phyloP scores from a whole-genome alignment of 73 alveolate species.

The Paramecium tetraurelia region DNA sequence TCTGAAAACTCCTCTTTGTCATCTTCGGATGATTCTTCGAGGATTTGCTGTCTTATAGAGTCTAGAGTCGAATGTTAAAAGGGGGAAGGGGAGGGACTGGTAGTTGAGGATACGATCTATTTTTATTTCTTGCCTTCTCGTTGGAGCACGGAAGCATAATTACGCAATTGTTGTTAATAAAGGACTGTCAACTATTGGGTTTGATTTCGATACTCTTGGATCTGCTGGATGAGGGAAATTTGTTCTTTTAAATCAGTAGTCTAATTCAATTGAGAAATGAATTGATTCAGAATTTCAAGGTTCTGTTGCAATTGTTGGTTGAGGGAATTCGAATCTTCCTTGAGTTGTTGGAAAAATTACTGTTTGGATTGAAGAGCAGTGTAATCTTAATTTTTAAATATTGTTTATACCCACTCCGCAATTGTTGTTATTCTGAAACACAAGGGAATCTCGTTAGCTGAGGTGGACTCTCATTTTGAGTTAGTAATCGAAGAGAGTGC shows the following conservation, averaged over 20 bases:
- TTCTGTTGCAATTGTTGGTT: background rate
- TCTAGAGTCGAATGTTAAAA: background rate
- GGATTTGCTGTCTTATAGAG: background rate
- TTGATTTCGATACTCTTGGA: constrained; percentile 36
- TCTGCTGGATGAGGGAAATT: background rate
- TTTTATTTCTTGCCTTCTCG: constrained; percentile 29
- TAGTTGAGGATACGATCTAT: background rate
- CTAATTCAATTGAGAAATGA: background rate
- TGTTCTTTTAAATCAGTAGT: background rate
- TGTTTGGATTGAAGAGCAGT: constrained; percentile 20
- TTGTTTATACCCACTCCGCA: constrained; percentile 26
- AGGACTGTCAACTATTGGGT: constrained; percentile 34
- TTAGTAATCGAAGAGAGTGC: constrained; percentile 35
- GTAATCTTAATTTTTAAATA: background rate
- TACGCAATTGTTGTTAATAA: constrained; percentile 4
- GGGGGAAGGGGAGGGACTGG: constrained; percentile 7
- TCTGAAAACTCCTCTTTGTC: constrained; percentile 1
- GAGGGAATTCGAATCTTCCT: background rate
- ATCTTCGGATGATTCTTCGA: background rate
- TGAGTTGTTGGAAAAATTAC: background rate
- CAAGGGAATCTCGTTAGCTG: constrained; percentile 8
- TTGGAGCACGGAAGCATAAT: constrained; percentile 24
- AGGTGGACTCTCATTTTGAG: constrained; percentile 47
- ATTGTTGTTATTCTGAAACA: constrained; percentile 24
- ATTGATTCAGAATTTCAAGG: background rate